Percentiles rank a stretch among this genome's conserved stretches.
These are phyloP conservation scores for Backusella luteola DNA, from an alignment of 192 early-diverging fungal species.

Conservation along the genomic window DNA sequence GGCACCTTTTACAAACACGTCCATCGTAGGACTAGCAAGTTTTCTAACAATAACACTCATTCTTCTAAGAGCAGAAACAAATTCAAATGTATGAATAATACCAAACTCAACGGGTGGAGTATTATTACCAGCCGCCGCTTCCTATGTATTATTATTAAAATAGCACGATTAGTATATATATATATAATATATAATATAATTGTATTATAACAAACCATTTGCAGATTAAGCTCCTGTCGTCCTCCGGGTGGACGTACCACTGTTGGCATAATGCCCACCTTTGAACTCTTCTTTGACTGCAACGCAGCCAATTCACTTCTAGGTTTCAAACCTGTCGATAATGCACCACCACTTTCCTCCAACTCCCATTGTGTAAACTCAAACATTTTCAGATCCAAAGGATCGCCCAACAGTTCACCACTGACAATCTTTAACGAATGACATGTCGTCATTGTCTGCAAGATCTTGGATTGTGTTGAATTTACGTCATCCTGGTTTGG, in stretches of 20 bases:
- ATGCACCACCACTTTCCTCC: slow-evolving; percentile 74
- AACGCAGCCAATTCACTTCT: slow-evolving; percentile 17
- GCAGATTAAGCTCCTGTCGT: slow-evolving; percentile 33
- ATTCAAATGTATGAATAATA: slow-evolving; percentile 90
- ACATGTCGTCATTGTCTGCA: slow-evolving; percentile 74
- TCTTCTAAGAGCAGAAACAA: slow-evolving; percentile 83
- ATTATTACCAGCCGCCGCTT: neutral
- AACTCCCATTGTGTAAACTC: slow-evolving; percentile 92
- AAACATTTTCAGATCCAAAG: slow-evolving; percentile 98
- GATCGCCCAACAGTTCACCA: slow-evolving; percentile 91
- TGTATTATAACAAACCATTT: neutral
- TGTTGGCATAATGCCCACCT: slow-evolving; percentile 62
- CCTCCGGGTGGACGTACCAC: slow-evolving; percentile 86
- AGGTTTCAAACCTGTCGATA: slow-evolving; percentile 26
- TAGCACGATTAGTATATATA: neutral
- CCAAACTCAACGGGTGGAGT: slow-evolving; percentile 61
- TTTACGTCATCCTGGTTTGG: neutral
- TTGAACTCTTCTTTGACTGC: slow-evolving; percentile 27
- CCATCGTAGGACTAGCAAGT: slow-evolving; percentile 59
- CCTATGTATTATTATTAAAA: slow-evolving; percentile 7
- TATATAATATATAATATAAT: neutral
- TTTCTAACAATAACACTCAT: slow-evolving; percentile 91
- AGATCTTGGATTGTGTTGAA: slow-evolving; percentile 29
- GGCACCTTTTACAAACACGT: slow-evolving; percentile 96
- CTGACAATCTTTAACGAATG: slow-evolving; percentile 89